Evolutionary conservation across 2,329 filamentous ascomycete genomes (phyloP), one percentile per base, ranked within the genome.

Genomic region (Fusarium zealandicum): DNA sequence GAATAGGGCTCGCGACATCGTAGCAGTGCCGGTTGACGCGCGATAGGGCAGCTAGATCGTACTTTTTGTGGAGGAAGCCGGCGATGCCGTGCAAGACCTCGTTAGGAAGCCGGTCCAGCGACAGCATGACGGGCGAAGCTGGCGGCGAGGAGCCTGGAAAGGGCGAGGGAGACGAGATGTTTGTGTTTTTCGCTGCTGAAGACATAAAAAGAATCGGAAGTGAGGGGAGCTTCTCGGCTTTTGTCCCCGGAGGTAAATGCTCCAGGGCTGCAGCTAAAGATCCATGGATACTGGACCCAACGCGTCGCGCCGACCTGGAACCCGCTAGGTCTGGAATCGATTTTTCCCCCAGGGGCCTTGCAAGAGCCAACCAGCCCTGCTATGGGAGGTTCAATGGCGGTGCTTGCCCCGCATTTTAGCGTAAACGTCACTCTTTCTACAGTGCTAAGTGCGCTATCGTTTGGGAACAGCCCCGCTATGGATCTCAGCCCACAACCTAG

Each of bases 21-120:
- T 68, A 59, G 50, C 62, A 67, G 47, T 66, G 66, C 17, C 53
- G 54, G 57, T 63, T 68, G 31, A 38, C 50, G 39, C 59, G 64
- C 27, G 62, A 64, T 13, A 68, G 48, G 33, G 66, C 64, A 43
- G 64, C 64, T 42, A 68, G 38, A 43, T 68, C 66, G 51, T 68
- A 58, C 48, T 63, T 68, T 48, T 68, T 68, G 44, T 59, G 44
- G 14, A 68, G 48, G 44, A 60, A 61, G 12, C 54, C 64, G 43
- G 63, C 64, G 46, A 68, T 67, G 38, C 30, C 49, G 31, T 67
- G 59, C 17, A 68, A 41, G 17, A 68, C 66, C 53, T 68, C 70
- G 33, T 70, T 71, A 4, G 59, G 69, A 20, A 69, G 62, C 51
- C 69, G 65, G 44, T 69, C 67, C 53, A 71, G 63, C 53, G 69